These are phyloP conservation scores for Exsudoporus frostii DNA, from an alignment of 768 basidiomycete genomes.

Conservation along the genomic window DNA sequence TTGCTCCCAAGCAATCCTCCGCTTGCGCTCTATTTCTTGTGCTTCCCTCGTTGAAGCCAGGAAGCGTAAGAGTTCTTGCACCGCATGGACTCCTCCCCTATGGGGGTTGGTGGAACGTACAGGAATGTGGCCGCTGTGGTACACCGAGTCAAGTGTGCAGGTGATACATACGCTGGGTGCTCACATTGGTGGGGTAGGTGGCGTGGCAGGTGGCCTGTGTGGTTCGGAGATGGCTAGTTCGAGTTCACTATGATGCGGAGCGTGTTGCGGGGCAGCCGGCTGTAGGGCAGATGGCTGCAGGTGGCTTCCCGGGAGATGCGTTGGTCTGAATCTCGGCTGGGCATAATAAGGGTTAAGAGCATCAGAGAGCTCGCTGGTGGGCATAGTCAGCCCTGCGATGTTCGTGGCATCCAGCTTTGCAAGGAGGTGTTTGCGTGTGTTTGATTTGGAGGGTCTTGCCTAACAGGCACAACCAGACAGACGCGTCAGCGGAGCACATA, in stretches of 20 bases:
- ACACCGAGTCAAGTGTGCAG: neutral
- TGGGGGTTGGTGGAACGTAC: constrained; percentile 29
- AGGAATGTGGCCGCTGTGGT: constrained; percentile 8
- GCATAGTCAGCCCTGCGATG: constrained; percentile 36
- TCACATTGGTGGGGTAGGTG: constrained; percentile 39
- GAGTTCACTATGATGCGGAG: constrained; percentile 62
- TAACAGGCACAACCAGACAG: constrained; percentile 20
- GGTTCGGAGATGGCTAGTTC: constrained; percentile 56
- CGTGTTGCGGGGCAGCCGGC: constrained; percentile 37
- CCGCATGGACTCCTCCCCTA: constrained; percentile 39
- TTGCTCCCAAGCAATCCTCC: constrained; percentile 65
- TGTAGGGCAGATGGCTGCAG: constrained; percentile 28
- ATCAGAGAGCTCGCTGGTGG: constrained; percentile 72
- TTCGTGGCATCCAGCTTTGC: neutral
- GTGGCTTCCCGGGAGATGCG: constrained; percentile 12
- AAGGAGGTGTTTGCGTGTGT: constrained; percentile 27
- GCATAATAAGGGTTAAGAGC: constrained; percentile 70
- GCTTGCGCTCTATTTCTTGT: constrained; percentile 56
- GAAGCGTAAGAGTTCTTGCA: constrained; percentile 61
- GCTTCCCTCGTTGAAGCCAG: constrained; percentile 55
- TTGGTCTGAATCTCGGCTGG: constrained; percentile 37
- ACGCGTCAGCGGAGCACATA: constrained; percentile 39
- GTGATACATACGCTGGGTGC: constrained; percentile 11
- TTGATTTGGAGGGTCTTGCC: constrained; percentile 28
- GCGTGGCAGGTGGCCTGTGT: constrained; percentile 22